phyloP scores from a whole-genome alignment of 2,329 filamentous ascomycete species.

The Tricladium varicosporioides region DNA sequence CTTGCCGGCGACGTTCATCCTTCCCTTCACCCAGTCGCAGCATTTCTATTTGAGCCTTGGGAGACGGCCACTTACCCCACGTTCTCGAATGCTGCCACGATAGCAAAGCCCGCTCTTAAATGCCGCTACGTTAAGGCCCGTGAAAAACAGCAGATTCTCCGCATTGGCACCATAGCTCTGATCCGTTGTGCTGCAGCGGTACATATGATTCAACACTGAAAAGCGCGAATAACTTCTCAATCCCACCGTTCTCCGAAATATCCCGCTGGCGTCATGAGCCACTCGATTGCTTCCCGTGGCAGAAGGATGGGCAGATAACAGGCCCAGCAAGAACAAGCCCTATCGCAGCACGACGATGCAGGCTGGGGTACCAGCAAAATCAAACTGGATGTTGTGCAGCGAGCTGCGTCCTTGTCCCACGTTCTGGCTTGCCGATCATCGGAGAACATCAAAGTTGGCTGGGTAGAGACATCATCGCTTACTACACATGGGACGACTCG shows the following conservation, averaged over 20 bases:
- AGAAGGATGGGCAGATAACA: neutral
- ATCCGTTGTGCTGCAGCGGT: neutral
- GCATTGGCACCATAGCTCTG: neutral
- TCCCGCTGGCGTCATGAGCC: neutral
- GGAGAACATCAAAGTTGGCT: slow-evolving; percentile 8
- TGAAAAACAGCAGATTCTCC: slow-evolving; percentile 1
- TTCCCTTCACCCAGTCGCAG: neutral
- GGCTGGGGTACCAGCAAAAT: neutral
- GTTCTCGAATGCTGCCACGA: slow-evolving; percentile 37
- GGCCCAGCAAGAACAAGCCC: neutral
- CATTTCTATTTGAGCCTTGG: neutral
- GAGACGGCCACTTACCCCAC: slow-evolving; percentile 35
- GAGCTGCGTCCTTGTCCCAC: neutral
- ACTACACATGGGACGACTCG: neutral
- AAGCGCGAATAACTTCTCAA: neutral
- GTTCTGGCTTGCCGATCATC: slow-evolving; percentile 17
- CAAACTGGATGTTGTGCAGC: slow-evolving; percentile 19
- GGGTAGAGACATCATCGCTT: neutral
- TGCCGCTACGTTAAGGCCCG: neutral
- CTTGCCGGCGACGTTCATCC: neutral
- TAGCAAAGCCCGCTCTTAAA: slow-evolving; percentile 23
- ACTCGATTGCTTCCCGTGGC: slow-evolving; percentile 2
- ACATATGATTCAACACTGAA: neutral
- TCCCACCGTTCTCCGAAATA: neutral
- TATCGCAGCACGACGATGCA: slow-evolving; percentile 2